These are phyloP conservation scores for Candida xiaguanensis DNA, from an alignment of 805 yeast genomes.

Conservation along the genomic window DNA sequence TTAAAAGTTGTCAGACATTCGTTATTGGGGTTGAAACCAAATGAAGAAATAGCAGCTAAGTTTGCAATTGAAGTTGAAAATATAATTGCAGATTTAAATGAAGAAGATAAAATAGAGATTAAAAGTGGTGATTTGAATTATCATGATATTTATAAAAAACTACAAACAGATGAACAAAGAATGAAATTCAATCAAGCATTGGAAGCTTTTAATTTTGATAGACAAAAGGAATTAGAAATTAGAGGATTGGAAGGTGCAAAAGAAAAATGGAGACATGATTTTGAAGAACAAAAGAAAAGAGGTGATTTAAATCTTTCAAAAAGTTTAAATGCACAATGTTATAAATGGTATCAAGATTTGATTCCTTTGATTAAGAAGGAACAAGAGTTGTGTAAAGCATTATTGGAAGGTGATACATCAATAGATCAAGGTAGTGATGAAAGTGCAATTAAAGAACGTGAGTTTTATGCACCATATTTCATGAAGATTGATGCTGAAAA, in stretches of 20 bases:
- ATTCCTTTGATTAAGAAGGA: conserved; percentile 70
- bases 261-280: conserved; percentile 84
- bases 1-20: conserved; percentile 77
- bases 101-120: conserved; percentile 1
- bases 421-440: conserved; percentile 13
- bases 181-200: conserved; percentile 58
- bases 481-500: conserved; percentile 72
- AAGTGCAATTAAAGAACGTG: conserved; percentile 37
- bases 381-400: conserved; percentile 48
- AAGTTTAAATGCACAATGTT: conserved; percentile 68
- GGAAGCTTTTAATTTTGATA: conserved; percentile 64
- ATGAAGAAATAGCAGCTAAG: not conserved
- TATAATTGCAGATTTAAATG: conserved; percentile 21
- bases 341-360: conserved; percentile 80
- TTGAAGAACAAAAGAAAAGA: conserved; percentile 58
- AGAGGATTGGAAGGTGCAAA: conserved; percentile 82
- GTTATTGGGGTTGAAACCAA: conserved; percentile 42
- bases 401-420: conserved; percentile 27
- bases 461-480: conserved; percentile 74
- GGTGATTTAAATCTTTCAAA: conserved; percentile 42
- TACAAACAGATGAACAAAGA: conserved; percentile 43
- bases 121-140: conserved; percentile 36
- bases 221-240: conserved; percentile 75
- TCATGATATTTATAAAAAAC: conserved; percentile 57
- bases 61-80: conserved; percentile 18